Evolutionary conservation across 192 early-diverging fungal species (phyloP), one percentile per base, ranked within the genome.

Genomic region (Coemansia sp.): DNA sequence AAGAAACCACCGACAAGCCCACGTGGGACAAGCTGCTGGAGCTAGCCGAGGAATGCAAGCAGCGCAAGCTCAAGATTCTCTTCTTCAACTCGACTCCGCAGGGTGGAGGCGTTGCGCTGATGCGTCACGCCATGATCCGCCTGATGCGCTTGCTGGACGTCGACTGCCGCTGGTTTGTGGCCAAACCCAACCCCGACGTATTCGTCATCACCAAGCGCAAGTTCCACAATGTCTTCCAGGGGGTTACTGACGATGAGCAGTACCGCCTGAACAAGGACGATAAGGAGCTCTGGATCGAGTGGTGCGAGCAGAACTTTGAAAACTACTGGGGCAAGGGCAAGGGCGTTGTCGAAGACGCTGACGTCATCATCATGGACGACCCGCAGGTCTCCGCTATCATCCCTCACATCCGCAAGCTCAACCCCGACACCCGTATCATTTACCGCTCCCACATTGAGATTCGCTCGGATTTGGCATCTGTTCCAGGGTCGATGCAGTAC

Each of bases 141-240:
- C 80, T 92, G 60, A 83, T 91, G 60, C 66, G 76, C 17, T 68
- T 93, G 35, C 82, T 91, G 29, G 84, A 76, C 35, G 79, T 93
- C 15, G 85, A 92, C 69, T 85, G 80, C 45, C 86, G 87, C 63
- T 89, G 87, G 91, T 92, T 83, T 75, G 91, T 93, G 6, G 84
- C 88, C 63, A 89, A 90, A 62, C 92, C 92, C 43, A 91, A 90
- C 61, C 91, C 91, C 17, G 89, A 90, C 45, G 87, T 94, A 5
- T 94, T 93, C 80, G 87, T 92, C 68, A 91, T 93, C 43, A 94
- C 92, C 49, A 94, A 93, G 76, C 81, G 90, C 67, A 92, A 92
- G 71, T 92, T 93, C 70, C 92, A 94, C 76, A 94, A 94, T 66
- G 88, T 93, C 10, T 79, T 93, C 54, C 92, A 94, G 81, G 91